These are phyloP conservation scores for Botrytis galanthina DNA, from an alignment of 2,329 filamentous ascomycete genomes.

Conservation along the genomic window DNA sequence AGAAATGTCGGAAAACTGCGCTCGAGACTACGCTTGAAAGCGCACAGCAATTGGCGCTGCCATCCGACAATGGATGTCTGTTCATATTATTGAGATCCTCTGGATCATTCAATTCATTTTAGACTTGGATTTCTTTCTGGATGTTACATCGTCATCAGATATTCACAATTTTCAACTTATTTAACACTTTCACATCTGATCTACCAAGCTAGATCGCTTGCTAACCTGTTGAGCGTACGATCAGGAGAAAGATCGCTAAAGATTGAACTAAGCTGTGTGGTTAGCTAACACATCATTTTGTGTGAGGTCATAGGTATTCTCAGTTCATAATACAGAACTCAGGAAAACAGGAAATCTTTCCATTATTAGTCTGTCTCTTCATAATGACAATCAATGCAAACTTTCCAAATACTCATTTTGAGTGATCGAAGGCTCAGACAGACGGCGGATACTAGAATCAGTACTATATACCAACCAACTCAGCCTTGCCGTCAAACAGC, in stretches of 20 bases:
- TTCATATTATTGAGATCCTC: background rate
- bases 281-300: background rate
- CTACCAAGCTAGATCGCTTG: accelerated
- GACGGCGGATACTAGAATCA: background rate
- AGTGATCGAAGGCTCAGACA: background rate
- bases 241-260: background rate
- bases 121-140: background rate
- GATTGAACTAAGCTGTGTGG: background rate
- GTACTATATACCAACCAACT: background rate
- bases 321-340: background rate
- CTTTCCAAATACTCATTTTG: no score
- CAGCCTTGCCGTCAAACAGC: background rate
- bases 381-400: background rate
- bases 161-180: accelerated
- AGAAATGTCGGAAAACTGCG: background rate
- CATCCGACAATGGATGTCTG: background rate
- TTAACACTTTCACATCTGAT: background rate
- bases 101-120: background rate
- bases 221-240: background rate
- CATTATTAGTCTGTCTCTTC: background rate
- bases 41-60: accelerated
- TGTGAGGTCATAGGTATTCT: background rate
- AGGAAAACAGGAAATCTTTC: background rate
- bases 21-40: background rate
- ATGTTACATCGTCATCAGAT: background rate